Evolutionary conservation across 345 rosid species (phyloP).

Genomic region (Isatis tinctoria): DNA sequence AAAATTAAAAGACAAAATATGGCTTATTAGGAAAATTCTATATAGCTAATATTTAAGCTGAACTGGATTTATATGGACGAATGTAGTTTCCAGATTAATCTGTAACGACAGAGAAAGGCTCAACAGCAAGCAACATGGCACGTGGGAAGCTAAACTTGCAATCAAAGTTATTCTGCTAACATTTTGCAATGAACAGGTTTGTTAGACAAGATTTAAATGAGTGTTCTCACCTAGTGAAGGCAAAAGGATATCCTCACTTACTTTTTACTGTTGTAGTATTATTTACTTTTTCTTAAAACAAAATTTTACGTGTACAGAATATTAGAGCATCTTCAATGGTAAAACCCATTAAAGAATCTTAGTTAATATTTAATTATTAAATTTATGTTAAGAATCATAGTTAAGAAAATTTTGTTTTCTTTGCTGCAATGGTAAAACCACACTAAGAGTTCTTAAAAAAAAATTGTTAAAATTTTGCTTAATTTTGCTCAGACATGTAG

Average conservation of each 20-base stretch:
- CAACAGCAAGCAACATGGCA: constrained; percentile 25
- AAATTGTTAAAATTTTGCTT: too few species aligned
- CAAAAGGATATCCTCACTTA: not conserved
- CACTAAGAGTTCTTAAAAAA: too few species aligned
- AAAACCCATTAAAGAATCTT: too few species aligned
- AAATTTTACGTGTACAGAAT: not conserved
- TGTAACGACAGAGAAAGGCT: constrained; percentile 16
- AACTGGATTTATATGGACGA: not conserved
- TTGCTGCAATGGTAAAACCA: too few species aligned
- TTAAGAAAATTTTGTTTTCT: too few species aligned
- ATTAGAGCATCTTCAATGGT: too few species aligned
- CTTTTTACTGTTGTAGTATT: not conserved
- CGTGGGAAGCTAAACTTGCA: constrained; percentile 25
- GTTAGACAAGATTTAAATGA: not conserved
- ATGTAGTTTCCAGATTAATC: not conserved
- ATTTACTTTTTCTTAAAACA: not conserved
- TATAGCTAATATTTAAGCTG: not conserved
- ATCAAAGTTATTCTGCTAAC: constrained; percentile 27
- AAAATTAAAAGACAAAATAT: not conserved
- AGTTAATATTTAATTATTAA: too few species aligned
- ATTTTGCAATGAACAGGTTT: not conserved
- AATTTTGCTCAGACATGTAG: too few species aligned
- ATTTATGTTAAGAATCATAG: too few species aligned
- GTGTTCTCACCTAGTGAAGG: not conserved
- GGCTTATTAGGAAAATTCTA: not conserved